Base-by-base conservation (phyloP, 176 grass and related monocot species). In the Guadua angustifolia region DNA sequence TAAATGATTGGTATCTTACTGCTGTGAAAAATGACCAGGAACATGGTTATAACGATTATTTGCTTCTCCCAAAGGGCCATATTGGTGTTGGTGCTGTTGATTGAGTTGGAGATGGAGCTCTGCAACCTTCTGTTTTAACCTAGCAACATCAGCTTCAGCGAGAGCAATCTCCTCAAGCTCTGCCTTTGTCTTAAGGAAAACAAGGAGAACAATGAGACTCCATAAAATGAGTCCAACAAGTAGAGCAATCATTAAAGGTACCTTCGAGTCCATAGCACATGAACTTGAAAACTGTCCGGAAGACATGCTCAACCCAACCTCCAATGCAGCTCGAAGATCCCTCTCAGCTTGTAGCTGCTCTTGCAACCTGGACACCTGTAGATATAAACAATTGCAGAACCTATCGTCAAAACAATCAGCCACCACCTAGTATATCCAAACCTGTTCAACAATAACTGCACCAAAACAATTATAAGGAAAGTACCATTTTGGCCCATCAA, bases 311-410 rank as follows among this genome's bases (percentile, higher is more conserved):
- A 99, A 89, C 19, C 97, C 97, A 89, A 99, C 93, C 81, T 99
- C 97, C 77, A 96, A 76, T 44, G 97, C 93, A 91, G 97, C 86
- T 90, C 97, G 88, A 81, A 99, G 97, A 85, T 99, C 91, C 70
- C 97, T 94, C 81, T 99, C 97, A 84, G 97, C 87, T 75, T 99
- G 97, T 80, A 99, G 91, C 69, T 99, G 97, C 88, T 99, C 97
- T 92, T 99, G 97, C 88, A 99, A 81, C 71, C 97, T 94, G 19
- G 97, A 99, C 16, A 99, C 97, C 97, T 99, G 73, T 36, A 69
- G 38, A 66, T 78, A 38, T 60, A 79, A 63, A 70, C n/a, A 83
- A 77, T 58, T 84, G 66, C 26, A 16, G 33, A 88, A 58, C 75
- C 19, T 60, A 69, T 69, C 25, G 10, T 82, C 58, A 47, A 6